Conservation (phyloP, 1,284 basidiomycete species). For the Rhodotorula sp. region DNA sequence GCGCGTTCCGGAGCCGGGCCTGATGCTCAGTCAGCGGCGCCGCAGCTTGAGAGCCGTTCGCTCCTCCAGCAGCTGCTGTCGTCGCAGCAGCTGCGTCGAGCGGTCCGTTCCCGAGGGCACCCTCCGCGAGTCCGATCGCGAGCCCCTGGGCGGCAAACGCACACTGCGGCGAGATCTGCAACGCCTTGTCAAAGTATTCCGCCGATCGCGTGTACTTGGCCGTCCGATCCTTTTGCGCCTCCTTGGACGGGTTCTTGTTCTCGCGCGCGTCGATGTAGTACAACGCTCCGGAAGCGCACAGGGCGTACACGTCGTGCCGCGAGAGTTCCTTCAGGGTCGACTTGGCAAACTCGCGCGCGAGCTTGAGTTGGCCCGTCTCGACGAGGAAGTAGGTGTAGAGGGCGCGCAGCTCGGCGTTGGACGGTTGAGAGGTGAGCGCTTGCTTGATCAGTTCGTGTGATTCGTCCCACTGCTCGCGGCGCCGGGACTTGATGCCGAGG, state of each 20-base stretch:
- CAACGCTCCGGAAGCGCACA: conserved; percentile 82
- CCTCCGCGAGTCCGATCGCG: conserved; percentile 86
- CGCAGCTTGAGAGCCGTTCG: conserved; percentile 49
- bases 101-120: conserved; percentile 64
- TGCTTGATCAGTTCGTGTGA: conserved; percentile 86
- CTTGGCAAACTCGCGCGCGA: conserved; percentile 80
- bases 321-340: conserved; percentile 71
- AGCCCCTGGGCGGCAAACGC: conserved; percentile 89
- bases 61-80: conserved; percentile 4
- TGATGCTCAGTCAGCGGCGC: conserved; percentile 60
- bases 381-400: conserved; percentile 83
- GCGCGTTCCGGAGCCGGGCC: conserved; percentile 61
- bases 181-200: conserved; percentile 85
- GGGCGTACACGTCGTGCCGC: conserved; percentile 81
- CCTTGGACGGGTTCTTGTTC: conserved; percentile 57
- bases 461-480: conserved; percentile 66
- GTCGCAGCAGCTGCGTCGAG: conserved; percentile 42
- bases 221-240: conserved; percentile 62
- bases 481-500: conserved; percentile 57
- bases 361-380: conserved; percentile 64
- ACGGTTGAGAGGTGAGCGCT: conserved; percentile 66
- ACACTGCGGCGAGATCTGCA: conserved; percentile 74
- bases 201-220: conserved; percentile 70
- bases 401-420: conserved; percentile 69
- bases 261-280: conserved; percentile 80